These are phyloP conservation scores for Hypoxylon crocopeplum DNA, from an alignment of 495 filamentous ascomycete genomes.

Conservation along the genomic window DNA sequence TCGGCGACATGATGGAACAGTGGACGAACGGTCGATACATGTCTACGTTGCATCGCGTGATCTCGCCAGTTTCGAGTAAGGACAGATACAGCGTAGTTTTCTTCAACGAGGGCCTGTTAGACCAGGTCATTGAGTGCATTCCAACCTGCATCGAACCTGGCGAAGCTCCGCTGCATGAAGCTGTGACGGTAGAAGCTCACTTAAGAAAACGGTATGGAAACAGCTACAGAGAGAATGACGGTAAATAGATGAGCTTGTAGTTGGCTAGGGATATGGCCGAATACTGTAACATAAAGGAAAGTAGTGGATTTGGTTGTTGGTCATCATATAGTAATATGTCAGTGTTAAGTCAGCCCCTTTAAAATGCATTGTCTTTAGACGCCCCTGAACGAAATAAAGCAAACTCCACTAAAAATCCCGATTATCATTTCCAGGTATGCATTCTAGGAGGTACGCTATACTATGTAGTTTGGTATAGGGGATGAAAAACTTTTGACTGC, in stretches of 20 bases:
- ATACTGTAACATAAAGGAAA: too few species aligned
- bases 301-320: too few species aligned
- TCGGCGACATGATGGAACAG: slow-evolving; percentile 57
- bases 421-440: too few species aligned
- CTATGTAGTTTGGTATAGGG: background rate
- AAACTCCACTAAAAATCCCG: too few species aligned
- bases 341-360: too few species aligned
- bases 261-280: too few species aligned
- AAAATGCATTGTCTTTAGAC: too few species aligned
- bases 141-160: slow-evolving; percentile 44
- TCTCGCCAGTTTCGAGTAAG: slow-evolving; percentile 49
- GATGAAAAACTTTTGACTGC: too few species aligned
- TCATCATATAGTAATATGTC: too few species aligned
- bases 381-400: too few species aligned
- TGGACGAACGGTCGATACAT: slow-evolving; percentile 56
- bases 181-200: slow-evolving; percentile 48
- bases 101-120: slow-evolving; percentile 51
- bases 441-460: too few species aligned
- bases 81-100: slow-evolving; percentile 59
- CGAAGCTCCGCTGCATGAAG: slow-evolving; percentile 29
- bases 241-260: background rate
- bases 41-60: slow-evolving; percentile 58
- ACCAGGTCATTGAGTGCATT: slow-evolving; percentile 46
- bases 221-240: slow-evolving; percentile 38
- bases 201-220: slow-evolving; percentile 43